Conservation (phyloP, 1,139 yeast genomes). For the Hyphopichia khmerensis region DNA sequence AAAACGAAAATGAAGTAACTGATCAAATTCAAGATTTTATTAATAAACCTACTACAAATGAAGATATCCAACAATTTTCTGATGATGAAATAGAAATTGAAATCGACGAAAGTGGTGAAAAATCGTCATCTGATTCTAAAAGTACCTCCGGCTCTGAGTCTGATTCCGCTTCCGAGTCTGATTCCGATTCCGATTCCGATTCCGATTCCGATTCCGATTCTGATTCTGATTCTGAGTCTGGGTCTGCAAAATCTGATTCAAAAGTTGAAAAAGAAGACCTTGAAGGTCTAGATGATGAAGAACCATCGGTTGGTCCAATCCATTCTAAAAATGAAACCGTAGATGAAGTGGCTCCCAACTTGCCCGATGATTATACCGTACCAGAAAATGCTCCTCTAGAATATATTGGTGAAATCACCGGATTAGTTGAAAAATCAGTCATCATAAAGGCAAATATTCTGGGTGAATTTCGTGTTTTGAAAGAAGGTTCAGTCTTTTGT, state of each 20-base stretch:
- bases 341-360: conserved; percentile 65
- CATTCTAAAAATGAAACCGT: conserved; percentile 72
- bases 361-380: conserved; percentile 68
- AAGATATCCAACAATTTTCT: conserved; percentile 16
- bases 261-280: conserved; percentile 15
- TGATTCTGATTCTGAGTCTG: conserved; percentile 22
- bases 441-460: conserved; percentile 74
- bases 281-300: conserved; percentile 39
- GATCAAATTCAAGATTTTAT: background rate
- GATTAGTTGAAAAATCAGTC: conserved; percentile 69
- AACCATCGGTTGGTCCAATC: conserved; percentile 57
- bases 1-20: background rate
- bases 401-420: conserved; percentile 67
- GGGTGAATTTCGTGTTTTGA: conserved; percentile 82
- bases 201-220: conserved; percentile 12
- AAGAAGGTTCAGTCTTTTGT: conserved; percentile 80
- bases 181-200: conserved; percentile 7
- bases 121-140: too few relatives aligned
- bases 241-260: conserved; percentile 20
- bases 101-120: conserved; percentile 6
- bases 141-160: conserved; percentile 15
- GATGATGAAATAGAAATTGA: conserved; percentile 30
- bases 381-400: conserved; percentile 65
- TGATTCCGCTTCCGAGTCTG: conserved; percentile 10
- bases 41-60: conserved; percentile 1